Evolutionary conservation across 164 flowering plant species (phyloP).

Genomic region (Macadamia tetraphylla): DNA sequence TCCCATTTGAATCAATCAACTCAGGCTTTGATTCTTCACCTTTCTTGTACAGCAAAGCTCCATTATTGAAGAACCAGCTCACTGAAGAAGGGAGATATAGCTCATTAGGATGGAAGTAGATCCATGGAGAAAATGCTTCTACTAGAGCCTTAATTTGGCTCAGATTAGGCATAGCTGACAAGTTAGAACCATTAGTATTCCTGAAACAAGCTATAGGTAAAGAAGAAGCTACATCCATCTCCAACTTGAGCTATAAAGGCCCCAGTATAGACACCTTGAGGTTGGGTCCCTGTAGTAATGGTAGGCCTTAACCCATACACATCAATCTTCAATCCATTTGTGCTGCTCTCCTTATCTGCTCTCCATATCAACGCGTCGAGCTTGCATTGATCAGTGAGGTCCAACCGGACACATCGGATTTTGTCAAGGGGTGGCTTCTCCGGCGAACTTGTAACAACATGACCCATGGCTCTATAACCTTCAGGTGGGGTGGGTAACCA

Average conservation of each 20-base stretch:
- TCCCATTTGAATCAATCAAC: slow-evolving; percentile 45
- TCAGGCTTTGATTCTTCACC: slow-evolving; percentile 51
- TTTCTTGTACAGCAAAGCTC: slow-evolving; percentile 46
- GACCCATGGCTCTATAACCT: slow-evolving; percentile 62
- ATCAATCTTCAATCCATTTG: slow-evolving; percentile 21
- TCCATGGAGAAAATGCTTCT: slow-evolving; percentile 51
- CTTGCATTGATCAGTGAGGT: slow-evolving; percentile 51
- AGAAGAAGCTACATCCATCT: slow-evolving; percentile 10
- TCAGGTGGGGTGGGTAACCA: slow-evolving; percentile 70
- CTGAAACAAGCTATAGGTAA: slow-evolving; percentile 45
- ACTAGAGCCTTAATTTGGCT: slow-evolving; percentile 46
- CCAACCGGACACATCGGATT: slow-evolving; percentile 56
- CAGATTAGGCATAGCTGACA: slow-evolving; percentile 50
- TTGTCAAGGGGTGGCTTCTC: slow-evolving; percentile 66
- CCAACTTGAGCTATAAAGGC: slow-evolving; percentile 38
- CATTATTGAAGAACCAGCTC: slow-evolving; percentile 68
- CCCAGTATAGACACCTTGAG: slow-evolving; percentile 48
- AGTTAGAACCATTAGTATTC: slow-evolving; percentile 20
- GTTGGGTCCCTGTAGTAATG: slow-evolving; percentile 34
- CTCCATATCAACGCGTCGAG: slow-evolving; percentile 53
- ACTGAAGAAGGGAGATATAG: slow-evolving; percentile 67
- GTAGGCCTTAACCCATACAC: slow-evolving; percentile 41
- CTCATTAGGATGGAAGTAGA: slow-evolving; percentile 80
- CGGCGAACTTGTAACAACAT: slow-evolving; percentile 46
- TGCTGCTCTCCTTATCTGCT: slow-evolving; percentile 2